Conservation (phyloP, 2,329 filamentous ascomycete genomes). For the Monosporascus sp. region DNA sequence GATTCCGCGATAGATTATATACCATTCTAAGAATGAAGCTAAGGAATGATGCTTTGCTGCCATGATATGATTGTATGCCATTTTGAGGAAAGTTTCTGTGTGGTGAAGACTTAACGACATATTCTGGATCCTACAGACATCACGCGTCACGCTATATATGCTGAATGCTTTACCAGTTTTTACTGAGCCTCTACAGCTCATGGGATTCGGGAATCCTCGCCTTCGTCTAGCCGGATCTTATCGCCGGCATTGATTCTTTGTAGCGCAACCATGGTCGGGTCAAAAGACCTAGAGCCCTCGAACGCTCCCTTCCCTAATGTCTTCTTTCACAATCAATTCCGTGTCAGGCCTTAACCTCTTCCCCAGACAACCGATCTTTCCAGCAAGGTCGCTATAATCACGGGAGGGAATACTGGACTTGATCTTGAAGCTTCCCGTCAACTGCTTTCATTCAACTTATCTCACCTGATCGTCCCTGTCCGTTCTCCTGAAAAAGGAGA, state of each 20-base stretch:
- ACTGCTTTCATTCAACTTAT: conserved; percentile 33
- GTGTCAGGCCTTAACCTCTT: conserved; percentile 15
- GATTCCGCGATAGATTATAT: not conserved
- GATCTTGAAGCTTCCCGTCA: conserved; percentile 40
- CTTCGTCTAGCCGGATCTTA: not conserved
- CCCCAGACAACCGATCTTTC: conserved; percentile 21
- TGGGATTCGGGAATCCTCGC: not conserved
- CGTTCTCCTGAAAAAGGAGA: conserved; percentile 39
- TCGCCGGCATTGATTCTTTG: not conserved
- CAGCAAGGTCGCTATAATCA: conserved; percentile 40
- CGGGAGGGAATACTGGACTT: conserved; percentile 44
- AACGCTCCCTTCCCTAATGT: conserved; percentile 2
- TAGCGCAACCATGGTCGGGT: conserved; percentile 4
- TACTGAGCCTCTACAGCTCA: too few relatives aligned
- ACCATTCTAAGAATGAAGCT: not conserved
- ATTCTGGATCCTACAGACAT: too few relatives aligned
- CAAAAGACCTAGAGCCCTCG: conserved; percentile 8
- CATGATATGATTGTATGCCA: too few relatives aligned
- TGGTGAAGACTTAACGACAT: not conserved
- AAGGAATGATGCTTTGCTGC: too few relatives aligned
- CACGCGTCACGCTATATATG: not conserved
- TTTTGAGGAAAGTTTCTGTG: not conserved
- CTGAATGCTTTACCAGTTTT: too few relatives aligned
- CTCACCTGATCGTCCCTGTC: conserved; percentile 42
- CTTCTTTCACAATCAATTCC: conserved; percentile 24